Conservation (phyloP, 1,284 basidiomycete species). For the Cerioporus squamosus region DNA sequence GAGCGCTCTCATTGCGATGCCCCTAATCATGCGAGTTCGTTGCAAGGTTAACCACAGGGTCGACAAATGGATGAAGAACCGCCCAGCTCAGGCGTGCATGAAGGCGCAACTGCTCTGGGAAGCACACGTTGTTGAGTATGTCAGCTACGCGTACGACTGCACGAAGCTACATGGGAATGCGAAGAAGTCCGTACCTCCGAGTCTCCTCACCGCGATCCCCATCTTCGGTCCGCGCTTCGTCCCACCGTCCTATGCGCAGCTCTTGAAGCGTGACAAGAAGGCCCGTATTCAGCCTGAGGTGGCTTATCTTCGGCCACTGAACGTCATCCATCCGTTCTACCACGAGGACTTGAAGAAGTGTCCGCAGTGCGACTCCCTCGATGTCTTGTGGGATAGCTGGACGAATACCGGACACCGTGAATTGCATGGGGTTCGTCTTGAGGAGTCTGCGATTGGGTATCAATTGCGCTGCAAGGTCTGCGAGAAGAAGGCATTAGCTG, state of each 20-base stretch:
- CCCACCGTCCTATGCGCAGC: too few species aligned
- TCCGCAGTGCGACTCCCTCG: slow-evolving; percentile 11
- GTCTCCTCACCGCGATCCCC: too few species aligned
- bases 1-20: too few species aligned
- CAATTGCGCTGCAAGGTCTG: slow-evolving; percentile 18
- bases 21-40: too few species aligned
- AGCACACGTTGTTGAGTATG: slow-evolving; percentile 7
- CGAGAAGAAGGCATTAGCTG: neutral
- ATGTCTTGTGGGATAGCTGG: slow-evolving; percentile 15
- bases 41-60: too few species aligned
- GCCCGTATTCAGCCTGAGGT: slow-evolving; percentile 2
- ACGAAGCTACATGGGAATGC: too few species aligned
- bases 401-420: slow-evolving; percentile 15
- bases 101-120: slow-evolving; percentile 7
- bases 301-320: slow-evolving; percentile 20
- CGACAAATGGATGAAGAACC: neutral
- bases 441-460: slow-evolving; percentile 21
- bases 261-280: neutral
- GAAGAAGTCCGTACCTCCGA: too few species aligned
- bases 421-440: slow-evolving; percentile 14
- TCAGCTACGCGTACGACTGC: neutral
- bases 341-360: slow-evolving; percentile 15
- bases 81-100: neutral
- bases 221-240: too few species aligned
- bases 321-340: slow-evolving; percentile 25